phyloP scores from a whole-genome alignment of 2,329 filamentous ascomycete species.

The Hortaea sp. region DNA sequence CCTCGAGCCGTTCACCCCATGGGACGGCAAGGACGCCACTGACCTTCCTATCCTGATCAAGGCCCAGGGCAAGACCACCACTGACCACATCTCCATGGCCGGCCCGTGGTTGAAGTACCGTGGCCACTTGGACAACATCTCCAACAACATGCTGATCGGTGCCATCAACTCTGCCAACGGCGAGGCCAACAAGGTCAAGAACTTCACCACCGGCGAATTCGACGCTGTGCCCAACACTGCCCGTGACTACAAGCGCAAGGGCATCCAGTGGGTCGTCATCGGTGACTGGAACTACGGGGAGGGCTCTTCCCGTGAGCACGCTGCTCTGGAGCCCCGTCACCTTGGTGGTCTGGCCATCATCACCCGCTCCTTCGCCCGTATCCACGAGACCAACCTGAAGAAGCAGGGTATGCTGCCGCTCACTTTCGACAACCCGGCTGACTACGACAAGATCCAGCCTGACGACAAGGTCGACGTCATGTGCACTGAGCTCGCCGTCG shows the following conservation, averaged over 20 bases:
- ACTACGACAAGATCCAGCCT: constrained; percentile 94
- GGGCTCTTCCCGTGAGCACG: constrained; percentile 94
- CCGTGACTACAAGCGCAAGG: constrained; percentile 97
- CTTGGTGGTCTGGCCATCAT: constrained; percentile 96
- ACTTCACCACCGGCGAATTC: constrained; percentile 72
- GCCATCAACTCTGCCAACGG: constrained; percentile 93
- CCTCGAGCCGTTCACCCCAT: constrained; percentile 72
- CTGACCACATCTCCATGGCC: constrained; percentile 95
- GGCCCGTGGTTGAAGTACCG: constrained; percentile 98
- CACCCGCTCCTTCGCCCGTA: constrained; percentile 91
- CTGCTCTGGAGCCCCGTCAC: constrained; percentile 93
- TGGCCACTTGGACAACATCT: constrained; percentile 98
- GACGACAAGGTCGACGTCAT: constrained; percentile 86
- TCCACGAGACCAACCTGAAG: constrained; percentile 99
- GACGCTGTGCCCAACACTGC: constrained; percentile 87
- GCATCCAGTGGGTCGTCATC: constrained; percentile 91
- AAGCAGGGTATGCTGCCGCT: constrained; percentile 99
- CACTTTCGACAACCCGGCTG: constrained; percentile 85
- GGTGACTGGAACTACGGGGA: constrained; percentile 99
- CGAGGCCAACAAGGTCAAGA: constrained; percentile 96
- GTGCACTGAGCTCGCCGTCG: constrained; percentile 80
- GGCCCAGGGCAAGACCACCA: constrained; percentile 90
- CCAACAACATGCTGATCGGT: constrained; percentile 99
- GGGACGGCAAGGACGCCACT: constrained; percentile 83
- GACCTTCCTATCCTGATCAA: constrained; percentile 93